Evolutionary conservation across 805 yeast genomes (phyloP).

Genomic region (Pichia paraexigua): DNA sequence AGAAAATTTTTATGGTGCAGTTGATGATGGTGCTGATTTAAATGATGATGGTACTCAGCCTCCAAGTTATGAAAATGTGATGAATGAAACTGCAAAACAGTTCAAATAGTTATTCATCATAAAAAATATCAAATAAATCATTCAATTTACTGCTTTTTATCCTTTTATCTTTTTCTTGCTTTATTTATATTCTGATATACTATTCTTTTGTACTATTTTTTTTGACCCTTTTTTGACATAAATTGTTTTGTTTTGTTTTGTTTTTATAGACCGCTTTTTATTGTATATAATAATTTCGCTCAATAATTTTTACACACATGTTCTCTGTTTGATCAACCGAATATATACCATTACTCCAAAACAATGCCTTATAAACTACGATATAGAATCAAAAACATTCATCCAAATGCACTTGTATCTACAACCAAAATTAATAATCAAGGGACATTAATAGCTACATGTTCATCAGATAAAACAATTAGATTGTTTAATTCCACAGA

Average conservation of each 20-base stretch:
- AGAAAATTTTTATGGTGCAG: conserved; percentile 5
- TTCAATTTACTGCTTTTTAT: background rate
- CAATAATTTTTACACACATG: no score
- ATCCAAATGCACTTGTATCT: conserved; percentile 27
- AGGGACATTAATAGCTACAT: conserved; percentile 48
- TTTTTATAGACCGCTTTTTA: background rate
- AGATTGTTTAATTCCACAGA: conserved; percentile 42
- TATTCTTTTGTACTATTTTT: background rate
- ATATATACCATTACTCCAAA: background rate
- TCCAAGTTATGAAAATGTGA: conserved; percentile 31
- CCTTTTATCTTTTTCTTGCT: background rate
- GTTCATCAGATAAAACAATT: conserved; percentile 51
- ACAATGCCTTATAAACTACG: conserved; percentile 11
- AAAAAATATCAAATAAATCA: background rate
- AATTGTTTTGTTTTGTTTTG: no score
- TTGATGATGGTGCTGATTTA: background rate
- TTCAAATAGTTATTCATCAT: conserved; percentile 6
- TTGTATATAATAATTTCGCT: background rate
- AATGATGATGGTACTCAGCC: conserved; percentile 20
- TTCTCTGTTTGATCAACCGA: background rate
- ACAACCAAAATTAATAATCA: conserved; percentile 55
- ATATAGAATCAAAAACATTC: conserved; percentile 7
- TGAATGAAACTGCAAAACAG: conserved; percentile 28
- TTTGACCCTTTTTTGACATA: no score
- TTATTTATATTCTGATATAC: background rate